These are phyloP conservation scores for Pelargonium citronellum DNA, from an alignment of 441 rosid genomes.

Conservation along the genomic window DNA sequence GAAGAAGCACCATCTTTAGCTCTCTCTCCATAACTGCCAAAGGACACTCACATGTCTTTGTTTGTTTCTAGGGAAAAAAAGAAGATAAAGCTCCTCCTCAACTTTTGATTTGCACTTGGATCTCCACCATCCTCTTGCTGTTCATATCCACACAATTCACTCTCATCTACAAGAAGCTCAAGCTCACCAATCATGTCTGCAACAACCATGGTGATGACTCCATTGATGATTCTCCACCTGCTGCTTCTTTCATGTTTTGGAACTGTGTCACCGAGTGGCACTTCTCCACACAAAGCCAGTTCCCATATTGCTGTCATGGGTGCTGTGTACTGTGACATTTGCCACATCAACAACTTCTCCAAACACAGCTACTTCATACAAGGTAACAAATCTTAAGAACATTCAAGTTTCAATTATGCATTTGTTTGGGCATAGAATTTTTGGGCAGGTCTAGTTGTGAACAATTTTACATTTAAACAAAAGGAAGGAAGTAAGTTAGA, in stretches of 20 bases:
- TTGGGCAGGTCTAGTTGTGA: too few relatives aligned
- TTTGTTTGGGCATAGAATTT: too few relatives aligned
- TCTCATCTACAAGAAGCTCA: not conserved
- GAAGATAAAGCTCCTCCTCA: constrained; percentile 17
- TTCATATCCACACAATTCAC: constrained; percentile 8
- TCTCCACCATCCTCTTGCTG: constrained; percentile 30
- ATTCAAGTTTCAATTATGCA: too few relatives aligned
- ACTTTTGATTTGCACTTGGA: constrained; percentile 27
- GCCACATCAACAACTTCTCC: constrained; percentile 94
- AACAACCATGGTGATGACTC: constrained; percentile 1
- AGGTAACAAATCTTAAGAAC: too few relatives aligned
- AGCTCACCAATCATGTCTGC: not conserved
- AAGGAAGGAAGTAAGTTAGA: too few relatives aligned
- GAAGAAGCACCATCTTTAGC: too few relatives aligned
- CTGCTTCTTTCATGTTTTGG: constrained; percentile 25
- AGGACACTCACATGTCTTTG: constrained; percentile 64
- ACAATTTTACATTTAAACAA: too few relatives aligned
- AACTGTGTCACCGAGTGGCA: constrained; percentile 28
- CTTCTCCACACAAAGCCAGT: constrained; percentile 24
- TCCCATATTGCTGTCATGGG: constrained; percentile 77
- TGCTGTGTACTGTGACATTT: constrained; percentile 85
- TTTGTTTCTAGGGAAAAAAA: constrained; percentile 30
- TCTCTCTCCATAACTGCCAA: constrained; percentile 31
- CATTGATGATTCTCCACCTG: constrained; percentile 18
- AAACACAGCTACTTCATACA: constrained; percentile 82